phyloP scores from a whole-genome alignment of 176 grass and related monocot species.

The Tuctoria greenei region DNA sequence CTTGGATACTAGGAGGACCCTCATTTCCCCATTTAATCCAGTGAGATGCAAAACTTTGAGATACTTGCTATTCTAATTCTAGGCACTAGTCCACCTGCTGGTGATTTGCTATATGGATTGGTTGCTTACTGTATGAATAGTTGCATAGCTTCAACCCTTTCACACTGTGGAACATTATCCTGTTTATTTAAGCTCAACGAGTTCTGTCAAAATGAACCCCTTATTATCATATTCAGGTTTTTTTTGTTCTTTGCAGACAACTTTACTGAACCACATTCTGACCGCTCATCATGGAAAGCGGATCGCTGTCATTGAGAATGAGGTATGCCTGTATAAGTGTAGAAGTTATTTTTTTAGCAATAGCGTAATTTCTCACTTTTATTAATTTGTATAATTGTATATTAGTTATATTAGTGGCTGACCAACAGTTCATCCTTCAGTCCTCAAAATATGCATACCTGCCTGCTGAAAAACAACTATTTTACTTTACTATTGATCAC shows the following conservation, averaged over 20 bases:
- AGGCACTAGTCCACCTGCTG: neutral
- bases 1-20: neutral
- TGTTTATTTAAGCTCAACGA: neutral
- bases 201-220: neutral
- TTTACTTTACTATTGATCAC: neutral
- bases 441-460: neutral
- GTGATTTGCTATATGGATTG: neutral
- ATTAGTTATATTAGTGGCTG: neutral
- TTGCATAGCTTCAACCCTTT: neutral
- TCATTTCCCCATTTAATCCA: neutral
- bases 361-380: neutral
- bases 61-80: neutral
- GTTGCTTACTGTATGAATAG: neutral
- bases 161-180: neutral
- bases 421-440: neutral
- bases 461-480: neutral
- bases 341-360: neutral
- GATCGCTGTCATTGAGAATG: slow-evolving; percentile 97
- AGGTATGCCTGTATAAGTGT: slow-evolving; percentile 52
- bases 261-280: slow-evolving; percentile 94
- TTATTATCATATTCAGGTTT: slow-evolving; percentile 5
- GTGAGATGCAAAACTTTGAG: neutral
- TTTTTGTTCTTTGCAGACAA: slow-evolving; percentile 64
- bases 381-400: neutral
- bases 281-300: slow-evolving; percentile 88